Percentiles rank a stretch among this genome's conserved stretches.
Conservation (phyloP, 73 alveolate species). For the Paramecium tetraurelia region DNA sequence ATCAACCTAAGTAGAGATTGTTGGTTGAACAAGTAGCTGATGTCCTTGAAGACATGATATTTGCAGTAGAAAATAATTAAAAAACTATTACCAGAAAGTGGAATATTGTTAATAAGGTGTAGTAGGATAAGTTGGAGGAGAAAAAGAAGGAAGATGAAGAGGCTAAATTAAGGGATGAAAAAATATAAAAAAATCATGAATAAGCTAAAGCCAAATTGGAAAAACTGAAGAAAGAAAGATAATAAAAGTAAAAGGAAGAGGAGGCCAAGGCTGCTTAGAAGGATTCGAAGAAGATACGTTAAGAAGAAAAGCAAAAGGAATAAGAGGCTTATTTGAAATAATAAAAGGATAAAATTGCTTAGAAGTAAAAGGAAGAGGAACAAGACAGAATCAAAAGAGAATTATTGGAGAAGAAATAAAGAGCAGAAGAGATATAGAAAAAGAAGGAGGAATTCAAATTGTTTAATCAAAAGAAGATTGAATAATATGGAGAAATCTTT, state of each 20-base stretch:
- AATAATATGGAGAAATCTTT: not conserved
- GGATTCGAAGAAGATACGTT: not conserved
- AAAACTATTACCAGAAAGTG: not conserved
- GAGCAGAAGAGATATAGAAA: not conserved
- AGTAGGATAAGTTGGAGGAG: not conserved
- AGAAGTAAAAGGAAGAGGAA: not conserved
- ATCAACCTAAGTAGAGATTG: not conserved
- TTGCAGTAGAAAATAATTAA: slow-evolving; percentile 7
- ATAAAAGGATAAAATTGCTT: not conserved
- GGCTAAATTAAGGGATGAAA: not conserved
- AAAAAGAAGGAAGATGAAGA: not conserved
- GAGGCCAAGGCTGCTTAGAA: not conserved
- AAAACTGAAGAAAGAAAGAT: not conserved
- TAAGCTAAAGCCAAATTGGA: not conserved
- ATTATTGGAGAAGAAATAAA: not conserved
- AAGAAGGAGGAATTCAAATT: not conserved
- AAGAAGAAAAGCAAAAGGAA: not conserved
- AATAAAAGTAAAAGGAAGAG: not conserved
- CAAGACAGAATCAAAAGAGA: slow-evolving; percentile 5
- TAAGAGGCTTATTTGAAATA: not conserved
- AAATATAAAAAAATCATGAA: slow-evolving; percentile 10
- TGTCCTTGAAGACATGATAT: slow-evolving; percentile 27
- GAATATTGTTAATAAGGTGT: not conserved
- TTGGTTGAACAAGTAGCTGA: slow-evolving; percentile 9
- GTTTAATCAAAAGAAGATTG: slow-evolving; percentile 11